These are phyloP conservation scores for Mortierella sp. DNA, from an alignment of 371 early-diverging fungal species.

Conservation along the genomic window DNA sequence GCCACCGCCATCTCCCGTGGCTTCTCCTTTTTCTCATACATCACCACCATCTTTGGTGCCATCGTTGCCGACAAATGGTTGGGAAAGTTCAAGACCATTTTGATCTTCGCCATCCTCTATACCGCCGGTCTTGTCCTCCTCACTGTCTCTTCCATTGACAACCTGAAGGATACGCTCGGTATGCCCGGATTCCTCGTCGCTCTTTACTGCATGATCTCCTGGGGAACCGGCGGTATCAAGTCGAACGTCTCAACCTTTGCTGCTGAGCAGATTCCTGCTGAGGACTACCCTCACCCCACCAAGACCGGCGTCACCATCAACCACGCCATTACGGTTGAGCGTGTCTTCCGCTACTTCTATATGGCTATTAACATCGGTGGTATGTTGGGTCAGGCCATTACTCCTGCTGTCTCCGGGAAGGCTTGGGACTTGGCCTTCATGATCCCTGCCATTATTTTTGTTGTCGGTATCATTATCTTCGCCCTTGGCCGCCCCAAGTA, in stretches of 20 bases:
- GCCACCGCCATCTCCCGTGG: slow-evolving; percentile 79
- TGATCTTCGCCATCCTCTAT: slow-evolving; percentile 75
- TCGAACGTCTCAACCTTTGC: slow-evolving; percentile 78
- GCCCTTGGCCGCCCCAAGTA: slow-evolving; percentile 69
- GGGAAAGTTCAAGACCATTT: slow-evolving; percentile 86
- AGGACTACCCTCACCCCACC: slow-evolving; percentile 54
- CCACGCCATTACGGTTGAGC: slow-evolving; percentile 63
- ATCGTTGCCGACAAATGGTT: slow-evolving; percentile 82
- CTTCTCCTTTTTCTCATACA: slow-evolving; percentile 86
- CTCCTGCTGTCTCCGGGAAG: slow-evolving; percentile 63
- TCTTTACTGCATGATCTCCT: slow-evolving; percentile 76
- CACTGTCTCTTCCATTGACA: slow-evolving; percentile 66
- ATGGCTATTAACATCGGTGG: slow-evolving; percentile 87
- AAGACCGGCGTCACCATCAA: slow-evolving; percentile 58
- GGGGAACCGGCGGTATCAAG: slow-evolving; percentile 94
- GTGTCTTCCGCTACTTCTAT: slow-evolving; percentile 81
- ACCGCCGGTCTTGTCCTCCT: slow-evolving; percentile 74
- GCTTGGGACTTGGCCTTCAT: slow-evolving; percentile 70
- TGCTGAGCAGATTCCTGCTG: slow-evolving; percentile 73
- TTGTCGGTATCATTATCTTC: slow-evolving; percentile 70
- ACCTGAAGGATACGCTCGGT: slow-evolving; percentile 65
- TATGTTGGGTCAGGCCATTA: slow-evolving; percentile 70
- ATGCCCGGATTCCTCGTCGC: slow-evolving; percentile 75
- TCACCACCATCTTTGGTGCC: slow-evolving; percentile 85
- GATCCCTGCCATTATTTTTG: slow-evolving; percentile 75